Conservation (phyloP, 257 asterid species). For the Rubia yunnanensis region DNA sequence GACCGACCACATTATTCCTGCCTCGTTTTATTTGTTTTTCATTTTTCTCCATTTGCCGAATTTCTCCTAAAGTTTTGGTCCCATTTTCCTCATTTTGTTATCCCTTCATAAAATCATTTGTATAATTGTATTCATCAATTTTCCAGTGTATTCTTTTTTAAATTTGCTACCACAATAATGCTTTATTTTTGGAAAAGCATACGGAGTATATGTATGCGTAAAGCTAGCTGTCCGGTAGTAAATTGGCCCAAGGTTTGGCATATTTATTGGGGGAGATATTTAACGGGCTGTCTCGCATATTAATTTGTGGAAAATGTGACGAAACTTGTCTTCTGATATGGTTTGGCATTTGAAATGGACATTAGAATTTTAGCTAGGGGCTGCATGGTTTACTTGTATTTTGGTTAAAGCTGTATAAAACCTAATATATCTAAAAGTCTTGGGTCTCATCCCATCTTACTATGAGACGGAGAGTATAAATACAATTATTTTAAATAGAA, state of each 20-base stretch:
- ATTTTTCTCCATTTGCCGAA: neutral
- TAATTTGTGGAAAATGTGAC: neutral
- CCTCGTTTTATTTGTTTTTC: neutral
- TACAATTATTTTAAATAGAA: too few relatives aligned
- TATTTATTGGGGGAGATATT: neutral
- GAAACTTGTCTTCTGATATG: neutral
- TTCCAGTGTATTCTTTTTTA: neutral
- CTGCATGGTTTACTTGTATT: too few relatives aligned
- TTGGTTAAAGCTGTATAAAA: too few relatives aligned
- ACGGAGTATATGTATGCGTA: neutral
- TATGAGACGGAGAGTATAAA: too few relatives aligned
- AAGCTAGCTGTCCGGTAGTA: neutral
- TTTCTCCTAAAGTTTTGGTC: slow-evolving; percentile 7
- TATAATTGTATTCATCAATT: neutral
- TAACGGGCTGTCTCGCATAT: neutral
- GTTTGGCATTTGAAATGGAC: neutral
- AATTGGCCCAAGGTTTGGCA: neutral
- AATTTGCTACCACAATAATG: neutral
- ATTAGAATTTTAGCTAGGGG: neutral
- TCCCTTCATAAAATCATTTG: neutral
- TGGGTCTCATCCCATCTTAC: too few relatives aligned
- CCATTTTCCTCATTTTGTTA: neutral
- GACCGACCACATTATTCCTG: neutral
- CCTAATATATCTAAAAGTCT: too few relatives aligned
- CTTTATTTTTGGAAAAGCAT: neutral